Percentiles rank a stretch among this genome's conserved stretches.
These are phyloP conservation scores for Tuber borchii DNA, from an alignment of 495 filamentous ascomycete species.

Conservation along the genomic window DNA sequence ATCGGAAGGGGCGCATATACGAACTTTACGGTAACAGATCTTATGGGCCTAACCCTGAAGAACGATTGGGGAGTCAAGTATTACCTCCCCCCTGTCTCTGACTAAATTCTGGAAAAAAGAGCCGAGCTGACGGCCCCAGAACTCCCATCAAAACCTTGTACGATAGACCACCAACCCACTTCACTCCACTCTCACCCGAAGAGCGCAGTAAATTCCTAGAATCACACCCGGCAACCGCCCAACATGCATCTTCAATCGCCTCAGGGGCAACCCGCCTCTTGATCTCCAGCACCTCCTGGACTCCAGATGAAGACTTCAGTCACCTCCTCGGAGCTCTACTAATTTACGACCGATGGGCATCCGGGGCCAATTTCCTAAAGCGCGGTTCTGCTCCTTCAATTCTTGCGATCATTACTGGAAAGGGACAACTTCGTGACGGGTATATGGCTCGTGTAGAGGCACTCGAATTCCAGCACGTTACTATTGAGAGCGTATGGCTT, in stretches of 20 bases:
- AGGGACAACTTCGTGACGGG: conserved; percentile 71
- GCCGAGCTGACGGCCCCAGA: conserved; percentile 8
- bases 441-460: conserved; percentile 61
- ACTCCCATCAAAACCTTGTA: conserved; percentile 68
- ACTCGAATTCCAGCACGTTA: conserved; percentile 57
- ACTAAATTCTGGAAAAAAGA: conserved; percentile 42
- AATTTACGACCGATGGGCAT: conserved; percentile 56
- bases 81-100: background rate
- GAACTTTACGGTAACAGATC: conserved; percentile 80
- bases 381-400: conserved; percentile 53
- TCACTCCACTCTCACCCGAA: conserved; percentile 58
- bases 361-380: conserved; percentile 34
- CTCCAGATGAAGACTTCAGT: conserved; percentile 89
- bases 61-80: conserved; percentile 42
- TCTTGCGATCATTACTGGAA: conserved; percentile 85
- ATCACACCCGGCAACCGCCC: conserved; percentile 53
- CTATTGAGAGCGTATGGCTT: conserved; percentile 75
- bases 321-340: conserved; percentile 79
- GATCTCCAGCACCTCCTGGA: conserved; percentile 93
- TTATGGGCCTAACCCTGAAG: conserved; percentile 71
- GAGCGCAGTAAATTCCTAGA: conserved; percentile 55
- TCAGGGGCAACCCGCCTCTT: conserved; percentile 57
- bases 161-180: conserved; percentile 77
- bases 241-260: conserved; percentile 53
- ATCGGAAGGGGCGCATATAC: conserved; percentile 62